Base-by-base conservation (phyloP, 495 filamentous ascomycete species). In the Acidiella bohemica region DNA sequence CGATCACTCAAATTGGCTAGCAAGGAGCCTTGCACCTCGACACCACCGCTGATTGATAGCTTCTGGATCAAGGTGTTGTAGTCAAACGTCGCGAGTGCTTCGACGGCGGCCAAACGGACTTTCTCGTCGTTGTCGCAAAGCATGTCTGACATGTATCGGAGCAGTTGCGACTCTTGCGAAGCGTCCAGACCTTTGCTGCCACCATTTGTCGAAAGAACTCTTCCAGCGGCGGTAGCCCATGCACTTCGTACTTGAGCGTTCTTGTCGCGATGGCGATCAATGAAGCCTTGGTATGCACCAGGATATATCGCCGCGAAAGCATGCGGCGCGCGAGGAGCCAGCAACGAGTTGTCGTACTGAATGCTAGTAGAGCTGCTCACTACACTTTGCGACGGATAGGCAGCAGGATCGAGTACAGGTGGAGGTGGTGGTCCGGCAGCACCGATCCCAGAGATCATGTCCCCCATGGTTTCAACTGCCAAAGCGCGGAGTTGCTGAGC, bases 391-490 rank as follows among this genome's bases (percentile, higher is more conserved):
- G 81, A 80, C 5, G 87, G 87, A 51, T 87, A 93, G 25, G 76
- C 75, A 2, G 77, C 67, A 25, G 87, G 80, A 53, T 95, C 82
- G 55, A 90, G 72, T 6, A 67, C 57, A 11, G 78, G 72, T 16
- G 75, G 60, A 7, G 80, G 74, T 17, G 84, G 83, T 36, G 80
- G 81, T 2, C 87, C 87, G 44, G 84, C 82, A 45, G 87, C 80
- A 41, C 87, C 86, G 53, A 93, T 87, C 8, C 87, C 87, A 16
- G 86, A 74, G 13, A 90, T 75, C 61, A 99, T 84, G 52, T 96
- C 90, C 22, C 90, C 90, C 21, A 99, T 70, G 0, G 90, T 95
- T 57, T 96, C 81, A 0, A 85, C 92, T 8, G 86, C 88, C 18
- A 96, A 64, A 28, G 84, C 67, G 23, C 90, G 80, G 14, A 99